Evolutionary conservation across 768 basidiomycete species (phyloP), one percentile per base, ranked within the genome.

Genomic region (Mycena amicta): DNA sequence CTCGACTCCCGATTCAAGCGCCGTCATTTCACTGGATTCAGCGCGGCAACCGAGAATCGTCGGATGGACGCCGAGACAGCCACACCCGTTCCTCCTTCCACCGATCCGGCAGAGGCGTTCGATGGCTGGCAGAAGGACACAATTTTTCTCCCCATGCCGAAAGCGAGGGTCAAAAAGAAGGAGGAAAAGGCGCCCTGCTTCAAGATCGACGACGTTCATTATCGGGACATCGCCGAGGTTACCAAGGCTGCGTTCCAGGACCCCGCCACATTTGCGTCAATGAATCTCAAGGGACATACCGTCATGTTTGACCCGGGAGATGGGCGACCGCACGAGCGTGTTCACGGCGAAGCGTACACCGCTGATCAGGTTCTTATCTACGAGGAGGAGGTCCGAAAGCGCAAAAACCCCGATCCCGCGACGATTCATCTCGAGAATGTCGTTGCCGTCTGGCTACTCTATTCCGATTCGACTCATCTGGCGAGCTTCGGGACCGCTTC

Each of bases 101-200:
- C 43, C 5, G 22, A 45, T 45, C 43, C 43, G 8, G 43, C 6
- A 8, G 8, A 15, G 15, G 8, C 43, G 22, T n/a, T 5, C 15
- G 43, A 45, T 23, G 43, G 22, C 12, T 45, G 43, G 43, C 43
- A 16, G 33, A 45, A 8, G 43, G 43, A 23, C 12, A 45, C 43
- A 15, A 23, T 45, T 23, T n/a, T 5, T 45, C 43, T 45, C 15
- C 15, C 43, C 12, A 16, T 45, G 31, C 37, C 25, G n/a, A 41
- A n/a, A 40, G 37, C 18, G 15, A 16, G 4, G 6, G 39, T 20
- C 5, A 8, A n/a, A 15, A 41, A 39, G 15, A 40, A 51, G 1
- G 65, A 68, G 31, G 60, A 25, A 1, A 54, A 47, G 3, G 66
- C 65, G 18, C 72, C 69, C 5, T n/a, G 18, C 3, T 56, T 71